Conservation (phyloP, 805 yeast species). For the Clavispora santaluciae region DNA sequence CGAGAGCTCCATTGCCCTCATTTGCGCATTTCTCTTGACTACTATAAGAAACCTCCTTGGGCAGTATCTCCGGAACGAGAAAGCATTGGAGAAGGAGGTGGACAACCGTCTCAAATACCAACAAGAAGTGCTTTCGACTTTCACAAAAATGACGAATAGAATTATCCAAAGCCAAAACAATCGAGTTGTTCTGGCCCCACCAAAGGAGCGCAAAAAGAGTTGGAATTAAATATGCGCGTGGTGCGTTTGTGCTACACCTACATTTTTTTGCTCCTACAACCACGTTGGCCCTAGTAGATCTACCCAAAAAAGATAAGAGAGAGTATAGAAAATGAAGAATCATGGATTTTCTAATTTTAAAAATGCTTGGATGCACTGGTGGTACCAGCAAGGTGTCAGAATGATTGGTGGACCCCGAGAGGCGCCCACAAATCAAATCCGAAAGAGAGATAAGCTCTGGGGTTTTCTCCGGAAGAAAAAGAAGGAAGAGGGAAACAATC, state of each 20-base stretch:
- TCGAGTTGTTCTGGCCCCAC: not conserved
- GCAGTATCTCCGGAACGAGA: conserved; percentile 9
- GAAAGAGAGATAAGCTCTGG: not conserved
- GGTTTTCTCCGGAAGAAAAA: not conserved
- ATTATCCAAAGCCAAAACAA: not conserved
- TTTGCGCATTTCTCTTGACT: conserved; percentile 8
- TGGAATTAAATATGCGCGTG: not conserved
- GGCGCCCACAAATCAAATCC: not conserved
- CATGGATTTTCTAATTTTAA: not conserved
- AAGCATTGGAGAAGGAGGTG: conserved; percentile 9
- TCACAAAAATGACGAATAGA: conserved; percentile 5
- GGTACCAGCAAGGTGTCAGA: not conserved
- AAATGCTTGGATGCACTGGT: not conserved
- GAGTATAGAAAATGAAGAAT: not conserved
- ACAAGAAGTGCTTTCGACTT: conserved; percentile 10
- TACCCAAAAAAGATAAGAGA: not conserved
- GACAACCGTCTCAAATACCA: conserved; percentile 10
- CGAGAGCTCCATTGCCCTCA: conserved; percentile 3
- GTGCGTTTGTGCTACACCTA: not conserved
- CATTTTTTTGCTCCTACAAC: not conserved
- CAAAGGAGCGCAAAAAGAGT: not conserved
- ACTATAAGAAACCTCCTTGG: conserved; percentile 7
- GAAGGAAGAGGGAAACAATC: not conserved
- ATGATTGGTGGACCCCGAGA: not conserved
- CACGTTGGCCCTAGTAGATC: not conserved